Base-by-base conservation (phyloP, 2,329 filamentous ascomycete genomes). In the Fusarium sp. region DNA sequence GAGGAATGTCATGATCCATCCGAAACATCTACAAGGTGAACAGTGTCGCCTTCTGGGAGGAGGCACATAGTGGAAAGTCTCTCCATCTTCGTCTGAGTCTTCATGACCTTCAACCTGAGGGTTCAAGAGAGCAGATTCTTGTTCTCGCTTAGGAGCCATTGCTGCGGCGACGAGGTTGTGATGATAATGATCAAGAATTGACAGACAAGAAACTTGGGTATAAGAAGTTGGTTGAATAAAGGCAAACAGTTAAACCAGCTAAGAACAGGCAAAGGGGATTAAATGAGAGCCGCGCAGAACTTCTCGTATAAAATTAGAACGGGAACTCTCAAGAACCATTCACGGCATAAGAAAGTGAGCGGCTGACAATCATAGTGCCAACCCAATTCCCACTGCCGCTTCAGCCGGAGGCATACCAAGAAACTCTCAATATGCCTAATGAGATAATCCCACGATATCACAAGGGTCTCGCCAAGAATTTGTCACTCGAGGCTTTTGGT, bases 81-180 rank as follows among this genome's bases (percentile, higher is more conserved):
- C 69, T 30, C 40, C 40, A 12, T 72, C 70, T 33, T 68, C 70
- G 4, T 72, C 67, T 8, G 65, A 64, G 26, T 73, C 67, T 30
- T 66, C 57, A 10, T 57, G 49, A 28, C 42, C 42, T 10, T 71
- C 57, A 28, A 46, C 31, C 1, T 66, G 57, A 26, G 58, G 45
- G 20, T 72, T 62, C 31, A 74, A 58, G 18, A 68, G 63, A 1
- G 57, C 50, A 26, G 65, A 62, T 55, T 74, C 69, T 56, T 73
- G 71, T 41, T 73, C 71, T 47, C 18, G 53, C 15, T 74, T 74
- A 12, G 63, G 57, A 52, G 65, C 36, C 72, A 74, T 74, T 10
- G 40, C 36, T 60, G 8, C 10, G n/a, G 28, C 11, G 6, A 36
- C 40, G 16, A n/a, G 18, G 11, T 26, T 6, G 18, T 28, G 30